Evolutionary conservation across 2,329 filamentous ascomycete genomes (phyloP), one percentile per base, ranked within the genome.

Genomic region (Cadophora sp.): DNA sequence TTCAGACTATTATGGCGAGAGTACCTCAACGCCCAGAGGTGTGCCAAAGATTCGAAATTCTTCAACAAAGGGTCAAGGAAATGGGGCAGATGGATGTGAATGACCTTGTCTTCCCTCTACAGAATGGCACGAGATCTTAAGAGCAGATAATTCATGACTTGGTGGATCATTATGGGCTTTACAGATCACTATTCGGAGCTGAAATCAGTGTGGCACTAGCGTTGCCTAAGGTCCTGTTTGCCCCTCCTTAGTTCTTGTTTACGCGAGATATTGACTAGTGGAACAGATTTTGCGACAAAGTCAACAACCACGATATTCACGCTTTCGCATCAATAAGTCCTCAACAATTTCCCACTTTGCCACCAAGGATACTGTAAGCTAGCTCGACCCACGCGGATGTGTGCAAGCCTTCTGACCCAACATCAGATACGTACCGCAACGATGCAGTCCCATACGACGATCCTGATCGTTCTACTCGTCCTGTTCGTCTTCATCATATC

Each of bases 391-490:
- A 6, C 37, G 3, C 14, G 6, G 1, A 4, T 16, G n/a, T 5
- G 19, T 26, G 11, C 22, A n/a, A 19, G 24, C 14, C 5, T 11
- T 31, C 40, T 62, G 27, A 48, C 26, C 26, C 9, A 46, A 24
- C 8, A n/a, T 11, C 29, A 51, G 29, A 34, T n/a, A 40, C 48
- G 51, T n/a, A 6, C 46, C 24, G 62, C 62, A 58, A 58, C 34
- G 24, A 64, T 64, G 62, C 8, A 64, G 51, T 46, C 34, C 24
- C 53, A 64, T 37, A 40, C 50, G 19, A 31, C 62, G n/a, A 56
- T 64, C 26, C 29, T 64, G 51, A 48, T 64, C 34, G 26, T 64
- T 29, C 34, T 64, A 1, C 37, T 64, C 50, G 24, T 64, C 16
- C 62, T 64, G 4, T 56, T 64, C 51, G 3, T 64, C 50, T 40